Evolutionary conservation across 2,329 filamentous ascomycete genomes (phyloP), one percentile per base, ranked within the genome.

Genomic region (Parastagonospora nodorum): DNA sequence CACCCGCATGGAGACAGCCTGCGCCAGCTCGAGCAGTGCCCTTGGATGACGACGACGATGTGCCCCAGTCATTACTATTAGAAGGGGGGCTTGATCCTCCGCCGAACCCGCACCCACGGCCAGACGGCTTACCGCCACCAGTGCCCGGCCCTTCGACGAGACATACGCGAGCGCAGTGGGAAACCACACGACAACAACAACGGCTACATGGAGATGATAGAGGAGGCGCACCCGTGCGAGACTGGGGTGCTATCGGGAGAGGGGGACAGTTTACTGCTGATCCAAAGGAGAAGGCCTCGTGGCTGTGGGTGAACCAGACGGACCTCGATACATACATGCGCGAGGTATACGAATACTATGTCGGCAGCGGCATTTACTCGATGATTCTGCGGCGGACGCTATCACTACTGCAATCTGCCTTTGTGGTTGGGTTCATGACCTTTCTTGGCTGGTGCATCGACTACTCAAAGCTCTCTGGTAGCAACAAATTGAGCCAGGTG

Each of bases 281-380:
- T 63, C 83, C 85, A 1, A 86, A 86, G 72, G 88, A 93, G 67
- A 88, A 87, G 72, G 92, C 92, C 3, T 84, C 96, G 78, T 97
- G 91, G 88, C 84, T 90, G 74, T 97, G 92, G 89, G 90, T 90
- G 47, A 96, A 96, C 66, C 90, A 94, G 50, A 85, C 89, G 32
- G 94, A 96, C 67, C 79, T 97, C 45, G 92, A 97, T 73, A 88
- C 86, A 63, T 97, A 96, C 70, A 85, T 96, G 67, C 83, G 85
- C 48, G 88, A 88, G 55, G 90, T 96, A 3, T 97, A 97, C 70
- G 82, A 88, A 58, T 97, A 96, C 74, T 96, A 89, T 66, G 79
- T 88, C 44, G 88, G 88, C 2, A 88, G 90, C 57, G 92, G 92
- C 0, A 85, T 96, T 32, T 92, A 87, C 83, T 95, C 90, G 50